phyloP scores from a whole-genome alignment of 139 green algal genomes.

The Chlorella sp. region DNA sequence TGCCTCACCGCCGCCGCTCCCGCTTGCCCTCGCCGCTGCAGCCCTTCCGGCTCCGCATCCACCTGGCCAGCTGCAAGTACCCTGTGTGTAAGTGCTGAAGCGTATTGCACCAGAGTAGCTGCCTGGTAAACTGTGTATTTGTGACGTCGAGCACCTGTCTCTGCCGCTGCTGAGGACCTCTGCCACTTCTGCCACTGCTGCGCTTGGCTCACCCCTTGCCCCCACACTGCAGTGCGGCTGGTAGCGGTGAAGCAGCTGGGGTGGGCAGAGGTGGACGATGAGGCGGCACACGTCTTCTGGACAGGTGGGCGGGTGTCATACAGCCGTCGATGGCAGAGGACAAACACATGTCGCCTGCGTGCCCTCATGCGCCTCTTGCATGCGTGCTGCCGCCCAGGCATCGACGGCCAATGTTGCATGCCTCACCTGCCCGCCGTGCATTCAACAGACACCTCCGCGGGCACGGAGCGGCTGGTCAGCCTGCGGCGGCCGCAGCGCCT shows the following conservation, averaged over 20 bases:
- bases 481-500: constrained; percentile 75
- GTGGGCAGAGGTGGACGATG: constrained; percentile 78
- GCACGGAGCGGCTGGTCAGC: constrained; percentile 73
- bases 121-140: too few relatives aligned
- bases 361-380: too few relatives aligned
- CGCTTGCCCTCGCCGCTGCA: neutral
- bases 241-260: constrained; percentile 67
- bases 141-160: too few relatives aligned
- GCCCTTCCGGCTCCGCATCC: constrained; percentile 43
- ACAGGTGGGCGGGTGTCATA: too few relatives aligned
- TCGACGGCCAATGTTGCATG: too few relatives aligned
- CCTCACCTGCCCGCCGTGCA: too few relatives aligned
- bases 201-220: too few relatives aligned
- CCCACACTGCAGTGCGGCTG: constrained; percentile 56
- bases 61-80: constrained; percentile 84
- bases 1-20: neutral
- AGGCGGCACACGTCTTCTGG: constrained; percentile 60
- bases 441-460: constrained; percentile 69
- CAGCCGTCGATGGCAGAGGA: too few relatives aligned
- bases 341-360: too few relatives aligned
- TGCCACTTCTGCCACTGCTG: too few relatives aligned
- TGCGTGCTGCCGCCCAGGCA: too few relatives aligned
- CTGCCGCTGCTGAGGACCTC: neutral
- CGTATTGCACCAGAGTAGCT: neutral
- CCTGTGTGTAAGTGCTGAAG: constrained; percentile 68